phyloP scores from a whole-genome alignment of 2,329 filamentous ascomycete genomes.

The Acrocalymma vagum region DNA sequence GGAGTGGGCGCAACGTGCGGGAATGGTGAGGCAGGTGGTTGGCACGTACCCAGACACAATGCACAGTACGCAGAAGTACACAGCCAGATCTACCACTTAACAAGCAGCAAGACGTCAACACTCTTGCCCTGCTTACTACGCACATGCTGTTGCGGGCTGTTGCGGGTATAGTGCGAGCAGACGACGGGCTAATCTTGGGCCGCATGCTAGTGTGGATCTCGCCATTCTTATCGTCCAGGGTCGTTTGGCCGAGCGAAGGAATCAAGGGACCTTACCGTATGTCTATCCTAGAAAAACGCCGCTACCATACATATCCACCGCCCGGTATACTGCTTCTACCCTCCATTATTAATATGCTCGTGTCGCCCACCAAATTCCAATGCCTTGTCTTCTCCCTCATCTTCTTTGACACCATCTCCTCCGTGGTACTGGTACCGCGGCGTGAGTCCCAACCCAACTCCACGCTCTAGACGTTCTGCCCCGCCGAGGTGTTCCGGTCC shows the following conservation, averaged over 20 bases:
- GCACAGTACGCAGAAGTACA: no score
- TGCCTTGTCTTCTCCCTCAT: neutral
- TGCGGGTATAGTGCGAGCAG: no score
- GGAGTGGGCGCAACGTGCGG: conserved; percentile 25
- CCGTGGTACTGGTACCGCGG: conserved; percentile 5
- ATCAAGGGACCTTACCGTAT: conserved; percentile 4
- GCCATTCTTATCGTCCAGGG: conserved; percentile 21
- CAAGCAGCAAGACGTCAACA: no score
- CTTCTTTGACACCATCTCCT: neutral
- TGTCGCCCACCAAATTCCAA: neutral
- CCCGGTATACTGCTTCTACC: conserved; percentile 8
- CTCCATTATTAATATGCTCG: conserved; percentile 19
- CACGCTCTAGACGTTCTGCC: conserved; percentile 2
- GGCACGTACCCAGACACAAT: no score
- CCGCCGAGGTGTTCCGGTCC: conserved; percentile 9
- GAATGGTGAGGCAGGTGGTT: conserved; percentile 31
- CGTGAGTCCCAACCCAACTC: no score
- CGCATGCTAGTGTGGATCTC: conserved; percentile 14
- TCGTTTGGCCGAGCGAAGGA: conserved; percentile 2
- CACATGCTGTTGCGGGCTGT: conserved; percentile 13
- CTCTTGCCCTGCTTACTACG: no score
- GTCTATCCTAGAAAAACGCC: no score
- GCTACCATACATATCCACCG: no score
- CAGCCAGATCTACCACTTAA: no score
- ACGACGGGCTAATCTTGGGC: no score